phyloP scores from a whole-genome alignment of 257 asterid genomes.

The Nicotiana benthamiana region DNA sequence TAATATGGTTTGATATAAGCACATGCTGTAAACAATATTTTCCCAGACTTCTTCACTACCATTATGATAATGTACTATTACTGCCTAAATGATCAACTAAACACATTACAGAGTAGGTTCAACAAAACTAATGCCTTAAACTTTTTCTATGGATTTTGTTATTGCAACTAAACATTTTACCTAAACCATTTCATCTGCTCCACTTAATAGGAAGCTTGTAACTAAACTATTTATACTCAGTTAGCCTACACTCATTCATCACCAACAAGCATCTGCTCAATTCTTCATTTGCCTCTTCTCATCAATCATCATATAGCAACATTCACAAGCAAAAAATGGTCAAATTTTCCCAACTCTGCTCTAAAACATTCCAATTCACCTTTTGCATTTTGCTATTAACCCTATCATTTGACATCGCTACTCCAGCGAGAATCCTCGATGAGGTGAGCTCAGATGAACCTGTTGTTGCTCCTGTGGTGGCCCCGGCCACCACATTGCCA shows the following conservation, averaged over 20 bases:
- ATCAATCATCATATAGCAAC: neutral
- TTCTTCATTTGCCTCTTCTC: neutral
- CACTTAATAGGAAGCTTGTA: conserved; percentile 16
- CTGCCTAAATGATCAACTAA: neutral
- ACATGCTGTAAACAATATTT: rapidly evolving
- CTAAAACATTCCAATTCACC: conserved; percentile 13
- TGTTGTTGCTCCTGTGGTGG: conserved; percentile 22
- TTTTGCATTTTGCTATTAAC: conserved; percentile 38
- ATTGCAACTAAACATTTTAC: conserved; percentile 6
- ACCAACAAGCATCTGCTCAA: conserved; percentile 18
- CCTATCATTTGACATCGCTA: conserved; percentile 20
- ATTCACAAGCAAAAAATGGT: conserved; percentile 34
- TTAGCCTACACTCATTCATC: conserved; percentile 14
- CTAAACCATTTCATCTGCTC: conserved; percentile 49
- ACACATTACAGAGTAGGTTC: neutral
- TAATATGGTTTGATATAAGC: neutral
- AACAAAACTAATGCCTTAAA: neutral
- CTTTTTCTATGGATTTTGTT: neutral
- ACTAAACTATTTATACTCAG: conserved; percentile 27
- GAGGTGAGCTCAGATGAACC: conserved; percentile 29
- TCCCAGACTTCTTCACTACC: neutral
- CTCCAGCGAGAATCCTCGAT: conserved; percentile 40
- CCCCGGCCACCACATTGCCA: conserved; percentile 21
- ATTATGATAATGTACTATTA: neutral
- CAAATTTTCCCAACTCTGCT: conserved; percentile 11